Evolutionary conservation across 768 basidiomycete species (phyloP).

Genomic region (Boletellus ananas): DNA sequence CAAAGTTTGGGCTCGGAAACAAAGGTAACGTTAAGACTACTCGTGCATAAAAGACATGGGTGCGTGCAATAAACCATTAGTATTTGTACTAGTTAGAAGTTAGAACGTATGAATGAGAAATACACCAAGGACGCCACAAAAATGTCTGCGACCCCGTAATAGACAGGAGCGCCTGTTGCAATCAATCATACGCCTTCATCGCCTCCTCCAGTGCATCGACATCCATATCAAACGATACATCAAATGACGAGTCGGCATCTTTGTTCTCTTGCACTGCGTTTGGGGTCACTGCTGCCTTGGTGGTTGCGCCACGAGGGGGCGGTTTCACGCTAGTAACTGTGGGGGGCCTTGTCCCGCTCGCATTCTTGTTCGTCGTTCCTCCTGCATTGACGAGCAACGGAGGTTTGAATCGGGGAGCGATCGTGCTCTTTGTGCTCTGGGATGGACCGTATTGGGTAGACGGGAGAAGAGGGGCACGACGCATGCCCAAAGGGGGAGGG

Average conservation of each 20-base stretch:
- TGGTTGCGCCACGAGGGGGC: neutral
- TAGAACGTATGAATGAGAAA: neutral
- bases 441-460: conserved; percentile 20
- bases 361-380: neutral
- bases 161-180: neutral
- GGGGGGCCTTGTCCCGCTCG: neutral
- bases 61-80: conserved; percentile 5
- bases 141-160: neutral
- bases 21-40: too few species aligned
- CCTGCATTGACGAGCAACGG: conserved; percentile 17
- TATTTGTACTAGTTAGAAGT: neutral
- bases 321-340: neutral
- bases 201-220: conserved; percentile 28
- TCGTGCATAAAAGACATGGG: conserved; percentile 1
- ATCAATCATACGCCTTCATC: conserved; percentile 30
- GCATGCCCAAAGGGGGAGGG: conserved; percentile 30
- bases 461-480: conserved; percentile 16
- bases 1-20: too few species aligned
- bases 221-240: conserved; percentile 31
- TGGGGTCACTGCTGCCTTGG: neutral
- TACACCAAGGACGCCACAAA: neutral
- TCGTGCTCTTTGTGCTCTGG: conserved; percentile 15
- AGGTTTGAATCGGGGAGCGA: conserved; percentile 27
- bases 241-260: conserved; percentile 31
- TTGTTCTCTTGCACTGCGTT: neutral